Evolutionary conservation across 805 yeast genomes (phyloP).

Genomic region (Metschnikowia amazonensis): DNA sequence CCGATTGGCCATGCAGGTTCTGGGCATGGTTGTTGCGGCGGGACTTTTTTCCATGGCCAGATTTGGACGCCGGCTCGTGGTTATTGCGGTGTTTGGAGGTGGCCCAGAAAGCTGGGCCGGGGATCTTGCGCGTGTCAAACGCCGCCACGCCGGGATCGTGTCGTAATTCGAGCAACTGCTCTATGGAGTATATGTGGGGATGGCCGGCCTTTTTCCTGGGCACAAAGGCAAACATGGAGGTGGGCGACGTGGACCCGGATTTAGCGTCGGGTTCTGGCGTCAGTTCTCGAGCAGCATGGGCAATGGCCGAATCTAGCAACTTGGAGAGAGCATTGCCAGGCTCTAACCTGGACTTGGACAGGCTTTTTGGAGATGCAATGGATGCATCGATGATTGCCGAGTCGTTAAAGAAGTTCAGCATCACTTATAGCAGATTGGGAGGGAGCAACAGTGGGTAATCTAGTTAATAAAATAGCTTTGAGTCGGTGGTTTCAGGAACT

Average conservation of each 20-base stretch:
- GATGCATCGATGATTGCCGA: conserved; percentile 19
- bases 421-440: no score
- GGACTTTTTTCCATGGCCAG: conserved; percentile 15
- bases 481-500: background rate
- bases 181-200: conserved; percentile 25
- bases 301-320: conserved; percentile 44
- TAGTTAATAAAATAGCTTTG: no score
- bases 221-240: conserved; percentile 10
- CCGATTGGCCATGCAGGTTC: conserved; percentile 9
- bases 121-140: conserved; percentile 34
- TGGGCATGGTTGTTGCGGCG: conserved; percentile 14
- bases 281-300: conserved; percentile 44
- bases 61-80: conserved; percentile 1
- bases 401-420: conserved; percentile 12
- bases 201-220: conserved; percentile 14
- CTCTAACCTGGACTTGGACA: conserved; percentile 16
- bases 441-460: no score
- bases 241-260: conserved; percentile 9
- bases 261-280: conserved; percentile 32
- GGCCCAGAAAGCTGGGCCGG: conserved; percentile 50
- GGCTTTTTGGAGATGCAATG: conserved; percentile 6
- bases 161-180: conserved; percentile 28
- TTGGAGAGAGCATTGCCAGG: conserved; percentile 39
- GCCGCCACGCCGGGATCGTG: conserved; percentile 33
- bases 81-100: conserved; percentile 22